phyloP scores from a whole-genome alignment of 805 yeast genomes.

The Cyberlindnera xylosilytica region DNA sequence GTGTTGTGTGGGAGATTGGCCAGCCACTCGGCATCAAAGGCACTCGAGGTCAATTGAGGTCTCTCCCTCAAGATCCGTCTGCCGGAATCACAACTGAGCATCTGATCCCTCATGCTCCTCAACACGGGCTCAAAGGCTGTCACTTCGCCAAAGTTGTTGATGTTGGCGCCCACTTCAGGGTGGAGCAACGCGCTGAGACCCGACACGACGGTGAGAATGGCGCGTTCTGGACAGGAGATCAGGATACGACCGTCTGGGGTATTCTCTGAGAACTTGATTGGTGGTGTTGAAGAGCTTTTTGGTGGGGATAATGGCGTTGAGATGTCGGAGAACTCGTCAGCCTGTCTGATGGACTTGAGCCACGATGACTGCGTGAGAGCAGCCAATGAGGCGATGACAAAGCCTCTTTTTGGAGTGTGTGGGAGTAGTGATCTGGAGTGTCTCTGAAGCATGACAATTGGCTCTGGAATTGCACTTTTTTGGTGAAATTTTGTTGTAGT shows the following conservation, averaged over 20 bases:
- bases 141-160: constrained; percentile 85
- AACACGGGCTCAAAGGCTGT: constrained; percentile 76
- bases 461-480: no score
- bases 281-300: neutral
- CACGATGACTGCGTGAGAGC: constrained; percentile 23
- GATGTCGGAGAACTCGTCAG: constrained; percentile 51
- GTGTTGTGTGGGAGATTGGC: constrained; percentile 61
- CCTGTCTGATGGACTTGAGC: constrained; percentile 48
- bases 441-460: no score
- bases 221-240: constrained; percentile 57
- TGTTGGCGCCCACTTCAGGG: constrained; percentile 72
- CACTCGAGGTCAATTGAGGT: constrained; percentile 77
- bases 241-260: constrained; percentile 79
- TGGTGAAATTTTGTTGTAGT: no score
- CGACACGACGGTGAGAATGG: constrained; percentile 63
- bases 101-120: constrained; percentile 56
- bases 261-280: constrained; percentile 25
- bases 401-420: constrained; percentile 6
- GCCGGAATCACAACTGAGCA: constrained; percentile 76
- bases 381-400: constrained; percentile 19
- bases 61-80: constrained; percentile 72
- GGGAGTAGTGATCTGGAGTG: no score
- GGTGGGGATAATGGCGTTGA: constrained; percentile 2
- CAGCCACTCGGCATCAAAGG: constrained; percentile 62
- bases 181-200: constrained; percentile 75